Evolutionary conservation across 1,284 basidiomycete genomes (phyloP), one percentile per base, ranked within the genome.

Genomic region (Ustilago bromivora): DNA sequence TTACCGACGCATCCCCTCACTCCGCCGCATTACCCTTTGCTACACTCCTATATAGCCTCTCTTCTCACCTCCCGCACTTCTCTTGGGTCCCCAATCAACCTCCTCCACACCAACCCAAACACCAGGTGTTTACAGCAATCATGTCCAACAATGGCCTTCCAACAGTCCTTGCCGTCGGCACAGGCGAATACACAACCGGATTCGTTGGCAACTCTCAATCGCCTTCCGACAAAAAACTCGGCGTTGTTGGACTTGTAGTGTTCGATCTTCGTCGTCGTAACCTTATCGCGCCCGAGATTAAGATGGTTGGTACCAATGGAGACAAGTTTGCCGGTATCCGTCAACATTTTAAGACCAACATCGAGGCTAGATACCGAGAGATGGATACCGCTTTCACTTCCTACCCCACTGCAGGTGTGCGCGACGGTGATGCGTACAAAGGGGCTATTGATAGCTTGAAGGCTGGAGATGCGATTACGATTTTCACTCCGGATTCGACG

Each of bases 191-290:
- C 87, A 96, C 95, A 66, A 96, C 95, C 60, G 95, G 95, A 85
- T 96, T 93, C 92, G 94, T 94, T 5, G 92, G 91, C 17, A 90
- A 91, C 40, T 93, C 94, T n/a, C 92, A 93, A 52, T 95, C 94
- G 23, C 94, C 92, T 84, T 95, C 94, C 9, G 95, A 96, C 88
- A 96, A 96, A 88, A 96, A 95, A 89, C 93, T 89, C 53, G 88
- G 88, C 71, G 95, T 97, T 49, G 94, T 96, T 69, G 95, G 90
- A 31, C 88, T 96, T 67, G 95, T 94, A 35, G 90, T 94, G 78
- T 96, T 96, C 79, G 95, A 96, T 86, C 90, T 96, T 53, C 91
- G 93, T 72, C 90, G 94, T 76, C 88, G 92, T 38, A 93, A 92
- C 67, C 95, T 96, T 89, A 93, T 92, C 76, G 78, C 83, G 31